Percentiles rank a stretch among this genome's conserved stretches.
Evolutionary conservation across 768 basidiomycete genomes (phyloP).

Genomic region (Leccinum rimulosum): DNA sequence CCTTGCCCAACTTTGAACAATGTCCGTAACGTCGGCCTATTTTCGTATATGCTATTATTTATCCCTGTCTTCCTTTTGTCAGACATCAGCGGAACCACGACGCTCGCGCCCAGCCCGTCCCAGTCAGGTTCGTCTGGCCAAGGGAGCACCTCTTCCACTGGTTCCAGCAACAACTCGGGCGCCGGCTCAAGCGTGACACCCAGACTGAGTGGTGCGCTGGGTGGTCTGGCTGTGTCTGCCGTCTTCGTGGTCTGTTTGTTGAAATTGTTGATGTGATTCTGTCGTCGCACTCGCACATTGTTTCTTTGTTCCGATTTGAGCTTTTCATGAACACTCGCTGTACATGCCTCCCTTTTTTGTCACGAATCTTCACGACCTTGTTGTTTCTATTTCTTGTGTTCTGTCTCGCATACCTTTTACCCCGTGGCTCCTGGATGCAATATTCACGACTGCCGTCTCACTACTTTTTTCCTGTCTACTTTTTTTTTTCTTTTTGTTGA

Average conservation of each 20-base stretch:
- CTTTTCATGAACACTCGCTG: no score
- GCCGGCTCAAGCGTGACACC: conserved; percentile 3
- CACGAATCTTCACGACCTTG: no score
- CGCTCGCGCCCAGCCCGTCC: conserved; percentile 1
- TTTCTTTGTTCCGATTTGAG: neutral
- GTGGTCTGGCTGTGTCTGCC: conserved; percentile 15
- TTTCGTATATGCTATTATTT: neutral
- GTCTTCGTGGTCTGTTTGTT: conserved; percentile 14
- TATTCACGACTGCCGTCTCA: no score
- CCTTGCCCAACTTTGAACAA: conserved; percentile 42
- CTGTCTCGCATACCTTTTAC: no score
- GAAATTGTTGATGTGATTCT: conserved; percentile 19
- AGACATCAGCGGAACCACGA: conserved; percentile 29
- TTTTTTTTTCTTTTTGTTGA: neutral
- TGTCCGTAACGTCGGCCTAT: conserved; percentile 32
- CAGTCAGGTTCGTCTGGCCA: conserved; percentile 3
- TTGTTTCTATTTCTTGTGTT: no score
- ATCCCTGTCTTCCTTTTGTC: neutral
- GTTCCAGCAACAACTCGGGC: neutral
- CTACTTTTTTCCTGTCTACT: no score
- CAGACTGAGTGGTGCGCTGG: conserved; percentile 3
- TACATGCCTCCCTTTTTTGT: no score
- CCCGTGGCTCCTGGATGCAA: no score
- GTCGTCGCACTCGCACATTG: neutral
- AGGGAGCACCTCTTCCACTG: conserved; percentile 7